These are phyloP conservation scores for Coniochaeta ligniaria DNA, from an alignment of 2,329 filamentous ascomycete genomes.

Conservation along the genomic window DNA sequence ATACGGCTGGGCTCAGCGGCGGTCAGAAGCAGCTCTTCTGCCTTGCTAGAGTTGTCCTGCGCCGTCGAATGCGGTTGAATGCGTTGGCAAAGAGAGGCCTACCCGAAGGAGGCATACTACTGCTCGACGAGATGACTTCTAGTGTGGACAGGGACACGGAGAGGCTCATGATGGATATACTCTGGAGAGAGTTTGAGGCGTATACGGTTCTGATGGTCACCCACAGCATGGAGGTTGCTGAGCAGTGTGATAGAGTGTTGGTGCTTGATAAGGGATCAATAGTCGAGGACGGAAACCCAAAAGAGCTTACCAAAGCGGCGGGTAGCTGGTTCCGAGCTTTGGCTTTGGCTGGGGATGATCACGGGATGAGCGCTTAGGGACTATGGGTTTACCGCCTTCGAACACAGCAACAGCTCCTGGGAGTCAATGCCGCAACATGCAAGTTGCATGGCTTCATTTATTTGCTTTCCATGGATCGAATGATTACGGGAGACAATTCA, in stretches of 20 bases:
- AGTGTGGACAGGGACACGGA: slow-evolving; percentile 7
- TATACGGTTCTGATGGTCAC: background rate
- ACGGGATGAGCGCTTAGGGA: background rate
- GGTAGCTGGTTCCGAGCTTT: background rate
- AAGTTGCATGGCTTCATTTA: background rate
- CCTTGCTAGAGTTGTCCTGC: slow-evolving; percentile 40
- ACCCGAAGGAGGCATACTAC: slow-evolving; percentile 5
- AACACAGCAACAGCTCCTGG: too few relatives aligned
- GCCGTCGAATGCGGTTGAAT: slow-evolving; percentile 5
- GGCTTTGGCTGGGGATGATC: background rate
- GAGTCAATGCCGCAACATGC: background rate
- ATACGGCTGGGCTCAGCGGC: background rate
- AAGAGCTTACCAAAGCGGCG: background rate
- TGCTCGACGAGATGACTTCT: slow-evolving; percentile 8
- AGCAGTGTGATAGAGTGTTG: background rate
- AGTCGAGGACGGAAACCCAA: background rate
- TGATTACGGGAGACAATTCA: background rate
- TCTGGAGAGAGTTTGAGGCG: background rate
- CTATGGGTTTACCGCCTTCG: background rate
- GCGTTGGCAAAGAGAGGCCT: background rate
- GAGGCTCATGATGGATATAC: background rate
- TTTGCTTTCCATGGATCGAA: background rate
- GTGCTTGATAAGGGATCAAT: background rate
- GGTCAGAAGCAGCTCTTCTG: slow-evolving; percentile 45
- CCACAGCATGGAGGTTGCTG: background rate